Base-by-base conservation (phyloP, 2,329 filamentous ascomycete genomes). In the Ceratocystis albifundus region DNA sequence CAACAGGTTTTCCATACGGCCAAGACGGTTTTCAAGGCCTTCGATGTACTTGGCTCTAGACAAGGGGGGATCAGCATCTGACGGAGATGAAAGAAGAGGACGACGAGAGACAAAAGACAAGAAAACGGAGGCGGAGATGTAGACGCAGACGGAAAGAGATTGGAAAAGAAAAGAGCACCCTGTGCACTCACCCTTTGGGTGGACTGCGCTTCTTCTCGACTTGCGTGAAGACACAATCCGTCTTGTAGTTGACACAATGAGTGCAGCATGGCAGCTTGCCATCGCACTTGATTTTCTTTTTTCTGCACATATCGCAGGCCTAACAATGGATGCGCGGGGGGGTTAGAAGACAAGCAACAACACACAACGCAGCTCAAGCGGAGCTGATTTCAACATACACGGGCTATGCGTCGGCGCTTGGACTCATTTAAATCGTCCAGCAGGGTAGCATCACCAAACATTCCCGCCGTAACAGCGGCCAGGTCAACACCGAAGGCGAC, bases 201-300 rank as follows among this genome's bases (percentile, higher is more conserved):
- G 94, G 93, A 75, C 89, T 94, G 68, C 94, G 84, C 82, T 99
- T 99, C 85, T 99, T 99, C 79, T 99, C 94, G 46, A 97, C 92
- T 74, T 96, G 91, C 0, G 94, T 97, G 74, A 97, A 97, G 71
- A 96, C 84, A 75, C 93, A 99, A 72, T 96, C 91, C 4, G 92
- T 96, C 81, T 96, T 96, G 80, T 96, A 96, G 76, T 96, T 97
- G 75, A 88, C 88, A 76, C 93, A 99, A 77, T 97, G 94, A 6
- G 90, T 92, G 77, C 94, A 99, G 68, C 91, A 86, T 46, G 94
- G 93, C 77, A 96, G 85, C 78, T 95, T 96, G 71, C 94, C 93
- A 74, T 97, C 94, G 76, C 93, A 97, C 78, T 97, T 97, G 77
- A 97, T 94, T 81, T 93, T 96, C 77, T 90, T 92, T 78, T 96